phyloP scores from a whole-genome alignment of 495 filamentous ascomycete genomes.

The Penicillium arizonense region DNA sequence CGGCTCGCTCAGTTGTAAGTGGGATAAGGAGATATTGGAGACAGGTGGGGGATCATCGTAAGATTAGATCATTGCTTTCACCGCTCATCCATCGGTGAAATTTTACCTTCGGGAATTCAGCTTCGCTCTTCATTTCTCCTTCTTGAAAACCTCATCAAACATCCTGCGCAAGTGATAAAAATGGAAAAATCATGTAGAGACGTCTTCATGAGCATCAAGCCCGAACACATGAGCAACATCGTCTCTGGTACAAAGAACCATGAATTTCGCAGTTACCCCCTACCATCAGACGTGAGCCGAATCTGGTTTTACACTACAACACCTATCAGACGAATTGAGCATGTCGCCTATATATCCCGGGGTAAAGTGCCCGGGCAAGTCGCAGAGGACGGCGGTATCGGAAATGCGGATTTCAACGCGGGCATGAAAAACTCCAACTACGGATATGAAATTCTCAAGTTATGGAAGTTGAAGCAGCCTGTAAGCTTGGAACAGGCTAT shows the following conservation, averaged over 20 bases:
- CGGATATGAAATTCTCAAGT: slow-evolving; percentile 33
- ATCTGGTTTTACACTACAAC: slow-evolving; percentile 39
- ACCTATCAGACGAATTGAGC: slow-evolving; percentile 18
- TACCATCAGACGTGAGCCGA: slow-evolving; percentile 22
- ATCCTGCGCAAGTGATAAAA: no score
- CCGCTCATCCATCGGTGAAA: no score
- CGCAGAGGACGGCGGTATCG: slow-evolving; percentile 32
- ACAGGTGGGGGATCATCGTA: no score
- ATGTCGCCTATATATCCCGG: slow-evolving; percentile 19
- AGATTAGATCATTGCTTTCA: no score
- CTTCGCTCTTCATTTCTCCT: no score
- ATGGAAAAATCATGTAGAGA: slow-evolving; percentile 13
- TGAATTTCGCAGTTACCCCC: slow-evolving; percentile 38
- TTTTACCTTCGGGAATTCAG: no score
- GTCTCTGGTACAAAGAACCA: slow-evolving; percentile 33
- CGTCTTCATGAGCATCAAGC: slow-evolving; percentile 35
- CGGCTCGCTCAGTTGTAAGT: no score
- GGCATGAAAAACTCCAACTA: slow-evolving; percentile 32
- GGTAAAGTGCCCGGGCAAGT: slow-evolving; percentile 28
- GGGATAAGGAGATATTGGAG: no score
- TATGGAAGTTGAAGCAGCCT: slow-evolving; percentile 27
- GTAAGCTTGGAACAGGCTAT: slow-evolving; percentile 26
- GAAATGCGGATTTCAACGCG: slow-evolving; percentile 42
- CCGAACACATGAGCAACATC: slow-evolving; percentile 34
- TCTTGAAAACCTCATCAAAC: no score